Base-by-base conservation (phyloP, 441 rosid genomes). In the Gossypium gossypioides region DNA sequence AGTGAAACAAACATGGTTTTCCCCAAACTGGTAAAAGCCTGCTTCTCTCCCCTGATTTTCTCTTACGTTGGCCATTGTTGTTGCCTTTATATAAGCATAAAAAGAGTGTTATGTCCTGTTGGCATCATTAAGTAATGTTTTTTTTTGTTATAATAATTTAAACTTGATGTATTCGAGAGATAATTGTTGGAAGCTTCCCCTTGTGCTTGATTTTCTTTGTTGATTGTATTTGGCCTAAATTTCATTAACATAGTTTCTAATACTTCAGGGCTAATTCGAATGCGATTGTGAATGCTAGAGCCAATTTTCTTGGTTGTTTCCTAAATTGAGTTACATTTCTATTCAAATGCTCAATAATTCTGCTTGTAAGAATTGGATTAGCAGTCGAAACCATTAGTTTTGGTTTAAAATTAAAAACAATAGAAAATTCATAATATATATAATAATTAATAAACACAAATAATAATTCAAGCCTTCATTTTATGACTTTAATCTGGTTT, bases 1-100 rank as follows among this genome's bases (percentile, higher is more conserved):
- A 81, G 52, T 83, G 77, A 74, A 67, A 27, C 19, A 40, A 37
- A 12, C 46, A 2, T 24, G 15, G 15, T n/a, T 15, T 10, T 15
- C 44, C 46, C 46, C 5, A 9, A 32, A 50, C n/a, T 16, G n/a
- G 74, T 46, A 58, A 48, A 68, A 44, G 69, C 62, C 56, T 69
- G 40, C 51, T 44, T 22, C 64, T 7, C 24, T 19, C 65, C 4
- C 16, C 2, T 15, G 27, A 13, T 22, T 58, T 46, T 10, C 37
- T 29, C 12, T 52, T 27, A 29, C 32, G 60, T 29, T 3, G 16
- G 40, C 40, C 10, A 6, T 50, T 66, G 21, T 50, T 66, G 21
- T 46, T 32, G 59, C 44, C n/a, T 50, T 2, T 27, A 19, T 54
- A 54, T 54, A 18, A 1, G 59, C 22, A 8, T n/a, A n/a, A 50